Evolutionary conservation across 345 rosid genomes (phyloP).

Genomic region (Limnanthes douglasii): DNA sequence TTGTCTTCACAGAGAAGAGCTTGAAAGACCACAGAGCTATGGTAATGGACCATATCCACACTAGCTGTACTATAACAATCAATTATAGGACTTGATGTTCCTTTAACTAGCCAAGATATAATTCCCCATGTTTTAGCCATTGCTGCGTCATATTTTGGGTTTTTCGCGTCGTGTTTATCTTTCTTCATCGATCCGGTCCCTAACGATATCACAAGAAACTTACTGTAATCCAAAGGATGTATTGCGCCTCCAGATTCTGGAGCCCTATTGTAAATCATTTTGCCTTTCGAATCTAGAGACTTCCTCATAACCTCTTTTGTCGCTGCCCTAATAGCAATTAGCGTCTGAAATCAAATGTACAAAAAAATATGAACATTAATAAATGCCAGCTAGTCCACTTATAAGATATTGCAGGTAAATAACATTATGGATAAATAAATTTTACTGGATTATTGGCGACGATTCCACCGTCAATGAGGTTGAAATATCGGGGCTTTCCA

Average conservation of each 20-base stretch:
- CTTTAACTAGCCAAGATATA: slow-evolving; percentile 28
- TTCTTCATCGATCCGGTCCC: slow-evolving; percentile 51
- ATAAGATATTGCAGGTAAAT: neutral
- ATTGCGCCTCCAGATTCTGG: no score
- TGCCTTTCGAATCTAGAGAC: slow-evolving; percentile 27
- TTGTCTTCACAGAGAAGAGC: slow-evolving; percentile 41
- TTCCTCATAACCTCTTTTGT: slow-evolving; percentile 33
- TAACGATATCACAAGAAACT: slow-evolving; percentile 46
- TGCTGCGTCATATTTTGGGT: slow-evolving; percentile 28
- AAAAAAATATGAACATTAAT: no score
- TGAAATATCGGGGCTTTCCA: slow-evolving; percentile 25
- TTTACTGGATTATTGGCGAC: slow-evolving; percentile 69
- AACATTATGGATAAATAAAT: neutral
- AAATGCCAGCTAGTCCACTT: no score
- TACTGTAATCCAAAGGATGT: slow-evolving; percentile 34
- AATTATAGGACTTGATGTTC: slow-evolving; percentile 34
- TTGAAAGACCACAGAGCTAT: slow-evolving; percentile 37
- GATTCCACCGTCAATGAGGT: slow-evolving; percentile 66
- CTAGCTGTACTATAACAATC: slow-evolving; percentile 34
- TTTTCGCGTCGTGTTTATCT: no score
- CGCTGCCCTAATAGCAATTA: slow-evolving; percentile 55
- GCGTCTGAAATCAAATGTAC: slow-evolving; percentile 32
- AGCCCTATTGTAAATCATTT: no score
- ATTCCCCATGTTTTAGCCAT: slow-evolving; percentile 58
- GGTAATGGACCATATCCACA: slow-evolving; percentile 59